Base-by-base conservation (phyloP, 352 stramenopile genomes). In the Globisporangium radiosum region DNA sequence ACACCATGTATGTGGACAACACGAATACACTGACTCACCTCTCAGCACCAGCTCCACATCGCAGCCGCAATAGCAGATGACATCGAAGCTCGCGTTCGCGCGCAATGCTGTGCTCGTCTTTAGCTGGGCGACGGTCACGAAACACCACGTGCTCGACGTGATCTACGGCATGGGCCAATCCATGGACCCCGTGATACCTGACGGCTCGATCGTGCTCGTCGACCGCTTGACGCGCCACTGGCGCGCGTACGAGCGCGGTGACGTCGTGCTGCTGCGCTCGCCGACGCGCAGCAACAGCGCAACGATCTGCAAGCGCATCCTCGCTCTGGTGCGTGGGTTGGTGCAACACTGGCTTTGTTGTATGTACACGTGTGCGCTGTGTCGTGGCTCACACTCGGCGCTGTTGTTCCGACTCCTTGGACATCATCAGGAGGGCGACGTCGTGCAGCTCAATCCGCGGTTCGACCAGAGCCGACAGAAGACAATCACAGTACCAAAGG, bases 261-360 rank as follows among this genome's bases (percentile, higher is more conserved):
- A 97, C 64, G 65, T 97, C 47, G 87, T 97, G 60, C 70, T 96
- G 50, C 66, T 90, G 17, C 70, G 74, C 47, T 96, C 88, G 25
- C 88, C 88, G 11, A 92, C 82, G 43, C 82, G 87, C 6, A 72
- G 68, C 56, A 64, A 76, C 48, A 79, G 78, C 52, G 78, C 88
- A 51, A 91, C 80, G 53, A 84, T 96, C 42, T 91, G 81, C 64
- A 97, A 97, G 75, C 83, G 88, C 54, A 86, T 97, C 51, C 66
- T 95, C 38, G 88, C 85, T 4, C 54, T 94, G 69, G 85, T 92
- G 73, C 17, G 36, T 61, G 9, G 50, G 13, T 55, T 7, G 14
- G 44, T 17, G 38, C 60, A 11, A 39, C 17, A 10, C 7, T 9
- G 4, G 33, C 49, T 47, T 57, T 8, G 3, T 14, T 47, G 13